A percentile compares a stretch with the other conserved stretches of the same genome.
Conservation (phyloP, 495 filamentous ascomycete species). For the Xylaria intraflava region DNA sequence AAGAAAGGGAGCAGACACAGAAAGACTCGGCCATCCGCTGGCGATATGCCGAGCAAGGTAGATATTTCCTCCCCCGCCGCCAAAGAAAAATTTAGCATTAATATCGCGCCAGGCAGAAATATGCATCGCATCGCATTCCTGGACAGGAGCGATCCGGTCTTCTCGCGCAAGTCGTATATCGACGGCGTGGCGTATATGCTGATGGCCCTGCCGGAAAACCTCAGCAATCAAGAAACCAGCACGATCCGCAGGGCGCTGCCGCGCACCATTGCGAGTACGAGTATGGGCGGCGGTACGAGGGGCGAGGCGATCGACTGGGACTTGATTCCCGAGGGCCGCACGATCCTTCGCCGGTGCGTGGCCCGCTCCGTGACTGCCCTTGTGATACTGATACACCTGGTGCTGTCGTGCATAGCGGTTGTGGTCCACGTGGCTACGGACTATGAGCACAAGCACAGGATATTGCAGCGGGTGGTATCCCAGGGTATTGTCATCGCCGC, state of each 20-base stretch:
- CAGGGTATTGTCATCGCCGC: slow-evolving; percentile 46
- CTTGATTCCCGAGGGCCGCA: slow-evolving; percentile 19
- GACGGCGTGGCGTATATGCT: slow-evolving; percentile 60
- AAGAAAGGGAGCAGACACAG: not conserved
- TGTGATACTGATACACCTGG: slow-evolving; percentile 49
- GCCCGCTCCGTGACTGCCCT: slow-evolving; percentile 50
- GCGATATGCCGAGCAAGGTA: slow-evolving; percentile 30
- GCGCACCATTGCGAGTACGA: slow-evolving; percentile 13
- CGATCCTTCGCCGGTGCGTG: slow-evolving; percentile 52
- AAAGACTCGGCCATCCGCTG: slow-evolving; percentile 23
- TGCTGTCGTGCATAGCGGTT: slow-evolving; percentile 54
- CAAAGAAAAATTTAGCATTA: not conserved
- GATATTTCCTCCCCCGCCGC: not conserved
- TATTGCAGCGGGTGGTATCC: slow-evolving; percentile 50
- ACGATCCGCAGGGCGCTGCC: slow-evolving; percentile 45
- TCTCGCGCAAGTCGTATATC: slow-evolving; percentile 62
- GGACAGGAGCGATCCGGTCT: slow-evolving; percentile 25
- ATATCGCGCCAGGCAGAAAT: slow-evolving; percentile 12
- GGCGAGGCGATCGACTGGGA: slow-evolving; percentile 4
- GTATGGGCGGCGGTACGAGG: not conserved
- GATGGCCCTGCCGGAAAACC: slow-evolving; percentile 53
- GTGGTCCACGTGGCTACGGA: slow-evolving; percentile 46
- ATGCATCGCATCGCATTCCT: slow-evolving; percentile 19
- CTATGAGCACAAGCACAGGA: slow-evolving; percentile 58
- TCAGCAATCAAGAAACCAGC: slow-evolving; percentile 43